phyloP scores from a whole-genome alignment of 768 basidiomycete species.

The Chalciporus piperatus region DNA sequence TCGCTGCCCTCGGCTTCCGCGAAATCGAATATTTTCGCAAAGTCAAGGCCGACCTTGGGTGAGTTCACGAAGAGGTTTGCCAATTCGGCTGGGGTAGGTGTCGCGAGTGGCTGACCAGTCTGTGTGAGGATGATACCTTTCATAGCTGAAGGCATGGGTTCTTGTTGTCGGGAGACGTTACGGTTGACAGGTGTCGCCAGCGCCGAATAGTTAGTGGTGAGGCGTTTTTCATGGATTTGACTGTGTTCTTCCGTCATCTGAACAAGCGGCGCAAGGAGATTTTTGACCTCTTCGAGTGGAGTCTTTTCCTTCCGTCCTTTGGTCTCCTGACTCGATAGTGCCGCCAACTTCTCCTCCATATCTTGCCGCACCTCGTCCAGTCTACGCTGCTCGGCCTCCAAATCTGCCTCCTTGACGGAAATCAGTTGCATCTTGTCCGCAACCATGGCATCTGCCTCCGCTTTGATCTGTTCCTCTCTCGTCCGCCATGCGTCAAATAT shows the following conservation, averaged over 20 bases:
- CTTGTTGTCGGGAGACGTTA: conserved; percentile 26
- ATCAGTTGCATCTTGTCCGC: conserved; percentile 47
- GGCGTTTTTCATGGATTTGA: conserved; percentile 21
- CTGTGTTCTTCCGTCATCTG: conserved; percentile 34
- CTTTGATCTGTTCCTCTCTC: conserved; percentile 49
- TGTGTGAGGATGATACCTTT: conserved; percentile 77
- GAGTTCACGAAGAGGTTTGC: conserved; percentile 65
- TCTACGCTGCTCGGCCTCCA: conserved; percentile 48
- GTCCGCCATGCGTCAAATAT: conserved; percentile 56
- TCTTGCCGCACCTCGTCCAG: conserved; percentile 46
- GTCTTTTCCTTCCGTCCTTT: conserved; percentile 49
- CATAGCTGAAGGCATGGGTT: conserved; percentile 52
- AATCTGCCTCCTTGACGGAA: conserved; percentile 48
- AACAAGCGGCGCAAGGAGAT: conserved; percentile 53
- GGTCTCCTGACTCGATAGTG: conserved; percentile 38
- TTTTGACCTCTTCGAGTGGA: conserved; percentile 77
- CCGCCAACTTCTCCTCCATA: conserved; percentile 48
- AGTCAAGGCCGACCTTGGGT: conserved; percentile 70
- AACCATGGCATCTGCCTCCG: conserved; percentile 44
- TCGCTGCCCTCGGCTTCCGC: conserved; percentile 31
- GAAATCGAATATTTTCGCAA: conserved; percentile 76
- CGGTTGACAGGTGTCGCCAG: conserved; percentile 54
- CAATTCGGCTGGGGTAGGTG: conserved; percentile 66
- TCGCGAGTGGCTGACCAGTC: conserved; percentile 71
- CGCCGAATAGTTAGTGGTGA: conserved; percentile 18